These are phyloP conservation scores for Trichoderma sp. DNA, from an alignment of 2,329 filamentous ascomycete species.

Conservation along the genomic window DNA sequence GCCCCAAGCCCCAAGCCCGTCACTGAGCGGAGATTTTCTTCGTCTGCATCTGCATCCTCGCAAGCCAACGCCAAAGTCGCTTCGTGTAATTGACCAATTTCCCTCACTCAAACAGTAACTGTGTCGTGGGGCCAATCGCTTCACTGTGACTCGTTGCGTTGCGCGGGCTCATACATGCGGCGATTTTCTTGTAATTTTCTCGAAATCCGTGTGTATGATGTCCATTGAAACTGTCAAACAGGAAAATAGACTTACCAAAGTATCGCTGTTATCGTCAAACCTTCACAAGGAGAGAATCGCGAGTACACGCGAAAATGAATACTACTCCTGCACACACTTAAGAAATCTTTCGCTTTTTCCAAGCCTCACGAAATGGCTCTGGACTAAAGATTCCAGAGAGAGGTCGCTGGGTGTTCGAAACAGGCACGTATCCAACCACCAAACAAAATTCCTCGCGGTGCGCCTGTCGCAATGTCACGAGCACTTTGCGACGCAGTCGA, in stretches of 20 bases:
- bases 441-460: slow-evolving; percentile 15
- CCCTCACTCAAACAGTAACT: slow-evolving; percentile 5
- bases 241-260: slow-evolving; percentile 24
- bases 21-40: slow-evolving; percentile 16
- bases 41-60: background rate
- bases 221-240: slow-evolving; percentile 6
- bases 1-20: background rate
- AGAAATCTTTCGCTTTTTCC: slow-evolving; percentile 6
- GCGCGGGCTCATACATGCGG: slow-evolving; percentile 1
- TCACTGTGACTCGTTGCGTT: slow-evolving; percentile 20
- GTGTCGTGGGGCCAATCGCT: slow-evolving; percentile 23
- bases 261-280: slow-evolving; percentile 19
- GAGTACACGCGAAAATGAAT: background rate
- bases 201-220: background rate
- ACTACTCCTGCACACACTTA: slow-evolving; percentile 1
- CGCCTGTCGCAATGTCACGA: slow-evolving; percentile 1
- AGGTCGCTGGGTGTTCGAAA: slow-evolving; percentile 18
- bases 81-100: slow-evolving; percentile 22
- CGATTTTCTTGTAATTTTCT: background rate
- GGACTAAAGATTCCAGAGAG: slow-evolving; percentile 36
- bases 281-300: slow-evolving; percentile 2
- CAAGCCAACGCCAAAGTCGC: background rate
- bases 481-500: slow-evolving; percentile 11
- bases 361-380: slow-evolving; percentile 31
- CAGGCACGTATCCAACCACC: slow-evolving; percentile 18